A percentile compares a stretch with the other conserved stretches of the same genome.
These are phyloP conservation scores for Nemania sp. DNA, from an alignment of 2,329 filamentous ascomycete species.

Conservation along the genomic window DNA sequence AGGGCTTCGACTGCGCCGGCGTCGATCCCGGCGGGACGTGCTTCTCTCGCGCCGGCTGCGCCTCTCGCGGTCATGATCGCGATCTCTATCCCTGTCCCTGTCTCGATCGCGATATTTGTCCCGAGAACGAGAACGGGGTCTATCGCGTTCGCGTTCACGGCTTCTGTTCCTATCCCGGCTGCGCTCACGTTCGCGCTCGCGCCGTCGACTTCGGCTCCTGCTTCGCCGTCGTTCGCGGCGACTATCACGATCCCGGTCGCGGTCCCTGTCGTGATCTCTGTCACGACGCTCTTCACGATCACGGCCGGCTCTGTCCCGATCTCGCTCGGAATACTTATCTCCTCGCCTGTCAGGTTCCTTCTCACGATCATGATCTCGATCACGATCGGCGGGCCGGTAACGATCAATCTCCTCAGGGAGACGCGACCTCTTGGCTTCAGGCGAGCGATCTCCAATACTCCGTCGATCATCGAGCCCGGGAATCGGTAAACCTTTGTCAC, in stretches of 20 bases:
- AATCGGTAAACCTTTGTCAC: slow-evolving; percentile 60
- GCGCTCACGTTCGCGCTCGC: slow-evolving; percentile 41
- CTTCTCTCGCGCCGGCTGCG: slow-evolving; percentile 31
- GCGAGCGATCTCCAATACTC: slow-evolving; percentile 48
- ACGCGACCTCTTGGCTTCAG: slow-evolving; percentile 45
- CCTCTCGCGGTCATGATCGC: slow-evolving; percentile 30
- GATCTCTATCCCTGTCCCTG: slow-evolving; percentile 39
- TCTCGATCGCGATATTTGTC: slow-evolving; percentile 42
- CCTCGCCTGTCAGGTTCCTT: slow-evolving; percentile 17
- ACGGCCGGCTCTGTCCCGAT: slow-evolving; percentile 47
- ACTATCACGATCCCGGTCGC: slow-evolving; percentile 23
- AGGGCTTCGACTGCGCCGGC: slow-evolving; percentile 24
- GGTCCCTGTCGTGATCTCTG: slow-evolving; percentile 30
- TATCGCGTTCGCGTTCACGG: slow-evolving; percentile 36
- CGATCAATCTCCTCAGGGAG: slow-evolving; percentile 50
- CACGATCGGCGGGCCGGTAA: slow-evolving; percentile 51
- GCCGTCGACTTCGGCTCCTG: slow-evolving; percentile 31
- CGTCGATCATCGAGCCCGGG: slow-evolving; percentile 60
- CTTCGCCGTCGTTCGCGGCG: slow-evolving; percentile 23
- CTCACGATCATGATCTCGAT: slow-evolving; percentile 31
- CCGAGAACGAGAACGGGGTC: slow-evolving; percentile 37
- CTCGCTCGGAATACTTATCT: slow-evolving; percentile 29
- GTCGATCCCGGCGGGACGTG: slow-evolving; percentile 22
- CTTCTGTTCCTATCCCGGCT: slow-evolving; percentile 40
- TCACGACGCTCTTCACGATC: slow-evolving; percentile 24